Base-by-base conservation (phyloP, 73 alveolate species). In the Tetrahymena malaccensis region DNA sequence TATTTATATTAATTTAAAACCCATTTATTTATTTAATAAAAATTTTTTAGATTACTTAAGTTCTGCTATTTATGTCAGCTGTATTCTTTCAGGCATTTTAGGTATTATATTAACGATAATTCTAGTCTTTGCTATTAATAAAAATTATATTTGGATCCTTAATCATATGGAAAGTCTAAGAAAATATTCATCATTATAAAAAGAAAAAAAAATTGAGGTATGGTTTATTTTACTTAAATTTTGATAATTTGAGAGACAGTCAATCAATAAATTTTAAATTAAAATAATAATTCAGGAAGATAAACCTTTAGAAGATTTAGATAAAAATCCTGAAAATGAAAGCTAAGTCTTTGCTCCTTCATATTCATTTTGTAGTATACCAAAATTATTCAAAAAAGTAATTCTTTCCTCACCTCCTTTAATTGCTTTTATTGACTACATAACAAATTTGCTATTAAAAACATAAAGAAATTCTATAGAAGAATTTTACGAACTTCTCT, bases 401-500 rank as follows among this genome's bases (percentile, higher is more conserved):
- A 85, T 95, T 50, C 93, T 44, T 33, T 55, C 85, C 85, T 94
- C 96, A 12, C 96, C 96, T 33, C 96, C 96, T 50, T 35, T 95
- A 85, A 44, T 94, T 44, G 95, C 96, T 25, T 95, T 95, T 34
- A 95, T 95, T 27, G 96, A 95, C 57, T 95, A 95, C 83, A 19
- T 95, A 38, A 58, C 93, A 33, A 85, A 85, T 5, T 55, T 95
- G 55, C 31, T 95, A 43, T 34, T 43, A 40, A 95, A 95, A 34
- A 43, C 55, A 34, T 44, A 85, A 35, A 57, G 44, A 33, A 95
- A 95, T 16, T 95, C 96, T 83, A 94, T 94, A 34, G 40, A 43
- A 43, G 95, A 95, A 85, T 95, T 95, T 31, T 95, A 95, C 38
- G 85, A 94, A 1, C 95, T 85, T 44, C 89, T 95, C 33, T 95